Percentiles rank a stretch among this genome's conserved stretches.
phyloP scores from a whole-genome alignment of 1,284 basidiomycete genomes.

The Cutaneotrichosporon arboriforme region DNA sequence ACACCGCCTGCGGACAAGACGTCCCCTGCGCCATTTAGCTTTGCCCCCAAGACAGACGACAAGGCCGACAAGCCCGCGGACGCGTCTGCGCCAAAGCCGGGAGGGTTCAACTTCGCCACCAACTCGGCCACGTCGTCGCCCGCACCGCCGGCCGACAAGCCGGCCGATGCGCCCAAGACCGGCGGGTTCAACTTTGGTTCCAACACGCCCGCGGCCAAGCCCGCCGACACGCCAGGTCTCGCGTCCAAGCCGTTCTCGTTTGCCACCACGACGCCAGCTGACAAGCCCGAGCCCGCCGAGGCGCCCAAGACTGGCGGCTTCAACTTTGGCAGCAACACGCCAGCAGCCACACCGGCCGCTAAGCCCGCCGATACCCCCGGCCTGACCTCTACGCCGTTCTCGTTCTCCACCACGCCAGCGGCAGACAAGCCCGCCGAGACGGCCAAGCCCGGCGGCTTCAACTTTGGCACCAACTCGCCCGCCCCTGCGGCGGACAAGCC shows the following conservation, averaged over 20 bases:
- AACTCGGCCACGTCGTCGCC: constrained; percentile 5
- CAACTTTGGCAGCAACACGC: constrained; percentile 14
- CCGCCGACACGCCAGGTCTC: constrained; percentile 9
- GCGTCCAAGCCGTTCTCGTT: constrained; percentile 13
- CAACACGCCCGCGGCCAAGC: constrained; percentile 2
- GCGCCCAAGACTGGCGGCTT: constrained; percentile 11
- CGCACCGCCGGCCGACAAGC: background rate
- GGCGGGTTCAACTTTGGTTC: constrained; percentile 18
- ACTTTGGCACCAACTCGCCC: constrained; percentile 6
- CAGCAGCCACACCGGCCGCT: constrained; percentile 4
- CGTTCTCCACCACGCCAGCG: constrained; percentile 16
- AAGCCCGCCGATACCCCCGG: constrained; percentile 9
- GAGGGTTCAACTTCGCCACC: constrained; percentile 25
- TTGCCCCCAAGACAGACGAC: constrained; percentile 14
- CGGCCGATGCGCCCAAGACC: constrained; percentile 14
- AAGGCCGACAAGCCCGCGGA: constrained; percentile 16
- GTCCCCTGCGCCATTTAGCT: constrained; percentile 16
- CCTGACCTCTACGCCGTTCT: constrained; percentile 6
- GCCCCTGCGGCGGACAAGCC: constrained; percentile 11
- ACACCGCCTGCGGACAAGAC: constrained; percentile 5
- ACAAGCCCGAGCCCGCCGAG: constrained; percentile 9
- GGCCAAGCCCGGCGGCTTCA: constrained; percentile 16
- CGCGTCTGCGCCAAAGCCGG: constrained; percentile 12
- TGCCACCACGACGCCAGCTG: constrained; percentile 11
- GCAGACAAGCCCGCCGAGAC: constrained; percentile 15